Evolutionary conservation across 176 grass and related monocot species (phyloP), one percentile per base, ranked within the genome.

Genomic region (Chrysopogon serrulatus): DNA sequence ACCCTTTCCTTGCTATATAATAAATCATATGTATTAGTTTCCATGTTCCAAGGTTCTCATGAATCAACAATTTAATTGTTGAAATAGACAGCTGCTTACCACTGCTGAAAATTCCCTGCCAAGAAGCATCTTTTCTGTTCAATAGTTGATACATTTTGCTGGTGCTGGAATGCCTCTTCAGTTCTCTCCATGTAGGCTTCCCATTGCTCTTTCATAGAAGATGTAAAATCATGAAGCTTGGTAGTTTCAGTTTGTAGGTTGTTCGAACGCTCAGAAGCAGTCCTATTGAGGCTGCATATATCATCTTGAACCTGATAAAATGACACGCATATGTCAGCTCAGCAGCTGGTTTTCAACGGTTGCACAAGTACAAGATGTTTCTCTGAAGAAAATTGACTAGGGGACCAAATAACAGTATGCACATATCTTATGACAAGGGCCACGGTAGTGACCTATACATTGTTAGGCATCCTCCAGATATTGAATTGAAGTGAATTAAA

Each of bases 181-280:
- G 87, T 82, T 84, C 48, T 74, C 68, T 85, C 44, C 87, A 89
- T 72, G 82, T 85, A 87, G 60, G 37, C 33, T 76, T 81, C 87
- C 91, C 91, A 97, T 84, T 97, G 86, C 83, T 92, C 86, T 84
- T 78, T 92, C 73, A 92, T 83, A 61, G 76, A 90, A 83, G 68
- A 83, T 31, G 92, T 89, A 65, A 89, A 87, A 69, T 92, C 59
- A 71, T 71, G 85, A 74, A 87, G 57, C 42, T 82, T 92, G 27
- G 41, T 87, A 31, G 89, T 92, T 90, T 97, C 80, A 39, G 66
- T 89, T 83, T 90, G 79, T 74, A 97, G 41, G 79, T 77, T 75
- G 26, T 47, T 28, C 21, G 85, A 90, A 64, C 71, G 71, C 72
- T 87, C 90, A 63, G 33, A 88, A 79, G 73, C 54, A 77, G 57